Percentiles rank a stretch among this genome's conserved stretches.
phyloP scores from a whole-genome alignment of 371 early-diverging fungal genomes.

The Mortierella sp. region DNA sequence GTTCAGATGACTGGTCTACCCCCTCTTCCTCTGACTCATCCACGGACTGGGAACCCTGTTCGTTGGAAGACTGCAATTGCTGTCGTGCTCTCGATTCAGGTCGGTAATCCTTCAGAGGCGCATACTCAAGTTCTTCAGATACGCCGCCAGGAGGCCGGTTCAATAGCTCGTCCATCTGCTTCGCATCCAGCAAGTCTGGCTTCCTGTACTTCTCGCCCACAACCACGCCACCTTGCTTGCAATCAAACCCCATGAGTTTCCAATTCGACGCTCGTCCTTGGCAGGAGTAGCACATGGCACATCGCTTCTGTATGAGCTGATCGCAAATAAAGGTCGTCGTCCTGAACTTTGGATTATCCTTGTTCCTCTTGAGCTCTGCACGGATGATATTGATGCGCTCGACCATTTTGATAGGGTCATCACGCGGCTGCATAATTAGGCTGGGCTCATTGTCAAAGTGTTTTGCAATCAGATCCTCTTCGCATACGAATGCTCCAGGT shows the following conservation, averaged over 20 bases:
- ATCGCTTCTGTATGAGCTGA: slow-evolving; percentile 45
- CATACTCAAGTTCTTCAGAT: slow-evolving; percentile 21
- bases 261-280: slow-evolving; percentile 67
- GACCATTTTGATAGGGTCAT: slow-evolving; percentile 61
- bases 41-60: not conserved
- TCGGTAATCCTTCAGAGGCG: slow-evolving; percentile 31
- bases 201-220: slow-evolving; percentile 53
- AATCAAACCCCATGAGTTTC: slow-evolving; percentile 70
- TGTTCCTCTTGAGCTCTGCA: slow-evolving; percentile 57
- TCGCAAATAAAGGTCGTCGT: slow-evolving; percentile 56
- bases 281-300: slow-evolving; percentile 70
- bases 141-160: slow-evolving; percentile 45
- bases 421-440: slow-evolving; percentile 24
- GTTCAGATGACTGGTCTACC: too few species aligned
- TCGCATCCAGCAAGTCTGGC: slow-evolving; percentile 40
- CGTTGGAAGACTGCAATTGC: slow-evolving; percentile 2
- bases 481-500: slow-evolving; percentile 70
- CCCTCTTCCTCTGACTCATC: not conserved
- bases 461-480: slow-evolving; percentile 71
- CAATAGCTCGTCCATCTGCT: slow-evolving; percentile 52
- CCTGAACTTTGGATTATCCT: slow-evolving; percentile 60
- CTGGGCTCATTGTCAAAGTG: slow-evolving; percentile 67
- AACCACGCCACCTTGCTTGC: slow-evolving; percentile 56
- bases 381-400: slow-evolving; percentile 69
- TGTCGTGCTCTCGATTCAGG: slow-evolving; percentile 29